A percentile compares a stretch with the other conserved stretches of the same genome.
phyloP scores from a whole-genome alignment of 208 protist genomes.

The Naegleria gruberi region DNA sequence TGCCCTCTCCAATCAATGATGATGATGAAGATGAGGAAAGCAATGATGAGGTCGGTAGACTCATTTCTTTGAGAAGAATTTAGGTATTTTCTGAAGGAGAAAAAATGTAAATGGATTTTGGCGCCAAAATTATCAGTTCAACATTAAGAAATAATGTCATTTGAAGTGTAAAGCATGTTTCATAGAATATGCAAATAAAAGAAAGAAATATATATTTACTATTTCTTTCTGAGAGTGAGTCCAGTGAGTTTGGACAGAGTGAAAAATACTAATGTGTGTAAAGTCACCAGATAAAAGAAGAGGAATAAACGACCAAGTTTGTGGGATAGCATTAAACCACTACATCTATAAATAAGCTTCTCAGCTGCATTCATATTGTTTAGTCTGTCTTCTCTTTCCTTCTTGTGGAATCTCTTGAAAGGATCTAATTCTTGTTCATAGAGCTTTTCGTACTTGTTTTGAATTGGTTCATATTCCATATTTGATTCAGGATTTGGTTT shows the following conservation, averaged over 20 bases:
- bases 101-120: too few species aligned
- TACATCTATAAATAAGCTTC: background rate
- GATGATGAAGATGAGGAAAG: too few species aligned
- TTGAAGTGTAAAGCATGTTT: too few species aligned
- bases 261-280: background rate
- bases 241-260: background rate
- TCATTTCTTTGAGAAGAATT: too few species aligned
- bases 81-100: too few species aligned
- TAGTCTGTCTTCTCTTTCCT: background rate
- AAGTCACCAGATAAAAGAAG: background rate
- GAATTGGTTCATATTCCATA: background rate
- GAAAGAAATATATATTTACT: too few species aligned
- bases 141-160: too few species aligned
- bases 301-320: background rate
- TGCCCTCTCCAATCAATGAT: too few species aligned
- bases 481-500: background rate
- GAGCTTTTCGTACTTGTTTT: background rate
- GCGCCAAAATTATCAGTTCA: too few species aligned
- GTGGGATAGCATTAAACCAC: background rate
- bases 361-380: background rate
- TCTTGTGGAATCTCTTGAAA: background rate
- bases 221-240: background rate
- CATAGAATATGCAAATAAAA: too few species aligned
- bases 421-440: constrained; percentile 16
- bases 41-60: too few species aligned